Percentiles rank a stretch among this genome's conserved stretches.
phyloP scores from a whole-genome alignment of 495 filamentous ascomycete species.

The Letharia columbiana region DNA sequence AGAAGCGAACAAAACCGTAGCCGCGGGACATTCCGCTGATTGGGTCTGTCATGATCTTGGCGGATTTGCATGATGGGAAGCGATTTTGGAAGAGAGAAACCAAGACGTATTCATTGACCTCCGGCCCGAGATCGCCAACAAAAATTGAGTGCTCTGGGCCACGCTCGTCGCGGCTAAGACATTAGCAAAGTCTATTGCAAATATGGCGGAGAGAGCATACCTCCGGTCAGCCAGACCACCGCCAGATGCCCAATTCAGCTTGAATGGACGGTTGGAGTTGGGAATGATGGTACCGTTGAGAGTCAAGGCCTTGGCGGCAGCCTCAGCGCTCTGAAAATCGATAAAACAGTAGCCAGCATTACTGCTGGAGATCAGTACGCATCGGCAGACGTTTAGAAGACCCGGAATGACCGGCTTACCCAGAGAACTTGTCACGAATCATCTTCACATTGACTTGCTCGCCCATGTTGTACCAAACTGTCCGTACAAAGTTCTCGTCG shows the following conservation, averaged over 20 bases:
- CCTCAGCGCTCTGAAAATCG: conserved; percentile 76
- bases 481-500: conserved; percentile 96
- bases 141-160: conserved; percentile 96
- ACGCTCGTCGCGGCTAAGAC: conserved; percentile 74
- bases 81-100: conserved; percentile 94
- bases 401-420: conserved; percentile 50
- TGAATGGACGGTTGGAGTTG: conserved; percentile 91
- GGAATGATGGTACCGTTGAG: conserved; percentile 88
- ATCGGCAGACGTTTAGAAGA: conserved; percentile 24
- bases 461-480: conserved; percentile 80
- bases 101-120: conserved; percentile 97
- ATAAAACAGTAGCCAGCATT: conserved; percentile 99
- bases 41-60: conserved; percentile 99
- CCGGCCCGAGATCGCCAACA: conserved; percentile 93
- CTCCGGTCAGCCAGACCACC: conserved; percentile 90
- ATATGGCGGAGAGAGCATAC: conserved; percentile 38
- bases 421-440: conserved; percentile 98
- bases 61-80: conserved; percentile 96
- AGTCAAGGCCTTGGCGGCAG: conserved; percentile 79
- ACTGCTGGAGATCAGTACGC: conserved; percentile 48
- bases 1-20: conserved; percentile 97
- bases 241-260: conserved; percentile 98
- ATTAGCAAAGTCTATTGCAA: background rate
- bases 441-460: conserved; percentile 98
- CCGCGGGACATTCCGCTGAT: conserved; percentile 96